These are phyloP conservation scores for Cytospora schulzeri DNA, from an alignment of 2,329 filamentous ascomycete genomes.

Conservation along the genomic window DNA sequence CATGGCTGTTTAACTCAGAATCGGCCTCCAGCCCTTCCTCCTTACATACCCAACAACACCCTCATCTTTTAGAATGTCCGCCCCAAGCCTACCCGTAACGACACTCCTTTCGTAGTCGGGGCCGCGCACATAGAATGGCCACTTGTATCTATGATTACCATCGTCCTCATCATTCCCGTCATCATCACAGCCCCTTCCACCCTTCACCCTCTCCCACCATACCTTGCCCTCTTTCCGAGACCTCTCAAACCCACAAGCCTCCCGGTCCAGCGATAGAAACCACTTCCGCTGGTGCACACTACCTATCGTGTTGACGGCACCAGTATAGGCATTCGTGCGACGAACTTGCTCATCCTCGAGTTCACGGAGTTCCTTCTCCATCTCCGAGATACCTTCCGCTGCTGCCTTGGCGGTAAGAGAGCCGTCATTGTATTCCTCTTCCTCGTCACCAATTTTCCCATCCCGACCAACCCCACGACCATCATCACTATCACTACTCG, in stretches of 20 bases:
- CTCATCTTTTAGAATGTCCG: constrained; percentile 64
- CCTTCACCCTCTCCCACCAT: constrained; percentile 32
- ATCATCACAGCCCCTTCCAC: constrained; percentile 9
- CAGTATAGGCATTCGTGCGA: constrained; percentile 65
- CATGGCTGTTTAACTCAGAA: constrained; percentile 39
- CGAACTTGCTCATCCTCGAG: constrained; percentile 57
- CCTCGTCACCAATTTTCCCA: constrained; percentile 5
- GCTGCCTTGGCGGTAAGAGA: constrained; percentile 29
- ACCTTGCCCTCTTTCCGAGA: constrained; percentile 31
- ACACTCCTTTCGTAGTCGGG: constrained; percentile 65
- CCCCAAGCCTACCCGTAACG: constrained; percentile 62
- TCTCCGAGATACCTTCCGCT: constrained; percentile 35
- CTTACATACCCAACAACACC: constrained; percentile 57
- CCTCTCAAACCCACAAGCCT: constrained; percentile 58
- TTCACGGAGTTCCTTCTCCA: constrained; percentile 47
- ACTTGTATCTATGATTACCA: constrained; percentile 42
- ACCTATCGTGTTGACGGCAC: constrained; percentile 65
- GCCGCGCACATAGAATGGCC: constrained; percentile 64
- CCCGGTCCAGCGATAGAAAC: constrained; percentile 65
- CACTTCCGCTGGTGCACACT: constrained; percentile 69
- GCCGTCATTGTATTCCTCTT: constrained; percentile 28
- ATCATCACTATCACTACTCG: constrained; percentile 31
- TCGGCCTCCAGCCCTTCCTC: constrained; percentile 61
- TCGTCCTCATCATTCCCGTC: constrained; percentile 12
- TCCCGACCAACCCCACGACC: constrained; percentile 2